Evolutionary conservation across 2,329 filamentous ascomycete species (phyloP).

Genomic region (Fusarium annulatum): DNA sequence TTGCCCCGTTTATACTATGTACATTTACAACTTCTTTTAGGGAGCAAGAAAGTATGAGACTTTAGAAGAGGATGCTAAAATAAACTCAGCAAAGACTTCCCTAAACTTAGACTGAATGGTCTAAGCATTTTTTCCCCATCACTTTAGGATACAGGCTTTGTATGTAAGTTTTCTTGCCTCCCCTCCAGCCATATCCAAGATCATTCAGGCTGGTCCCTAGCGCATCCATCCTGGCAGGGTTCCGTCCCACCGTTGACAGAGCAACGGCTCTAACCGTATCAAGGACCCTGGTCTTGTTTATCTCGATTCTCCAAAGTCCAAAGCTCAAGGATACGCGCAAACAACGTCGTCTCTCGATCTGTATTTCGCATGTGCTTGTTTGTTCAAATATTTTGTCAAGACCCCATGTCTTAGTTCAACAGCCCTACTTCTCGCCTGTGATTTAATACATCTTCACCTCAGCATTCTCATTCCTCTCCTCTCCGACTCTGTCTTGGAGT

Average conservation of each 20-base stretch:
- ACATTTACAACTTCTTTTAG: not conserved
- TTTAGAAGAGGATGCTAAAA: too few species aligned
- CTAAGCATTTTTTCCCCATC: not conserved
- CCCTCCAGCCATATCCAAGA: not conserved
- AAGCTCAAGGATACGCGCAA: slow-evolving; percentile 42
- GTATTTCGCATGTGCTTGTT: slow-evolving; percentile 35
- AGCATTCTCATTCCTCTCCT: slow-evolving; percentile 12
- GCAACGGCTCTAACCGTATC: slow-evolving; percentile 46
- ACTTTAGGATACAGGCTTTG: not conserved
- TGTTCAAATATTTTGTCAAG: slow-evolving; percentile 38
- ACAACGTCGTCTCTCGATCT: slow-evolving; percentile 28
- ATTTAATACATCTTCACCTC: slow-evolving; percentile 28
- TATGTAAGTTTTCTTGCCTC: not conserved
- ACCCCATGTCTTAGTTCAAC: slow-evolving; percentile 31
- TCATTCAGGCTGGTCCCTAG: not conserved
- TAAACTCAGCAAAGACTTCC: not conserved
- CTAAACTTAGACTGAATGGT: not conserved
- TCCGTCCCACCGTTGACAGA: slow-evolving; percentile 44
- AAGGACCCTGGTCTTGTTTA: slow-evolving; percentile 45
- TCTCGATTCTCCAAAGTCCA: slow-evolving; percentile 21
- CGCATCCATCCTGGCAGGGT: slow-evolving; percentile 13
- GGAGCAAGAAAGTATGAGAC: too few species aligned
- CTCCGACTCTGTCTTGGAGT: not conserved
- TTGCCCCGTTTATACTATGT: not conserved
- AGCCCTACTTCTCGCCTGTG: slow-evolving; percentile 23